Evolutionary conservation across 768 basidiomycete genomes (phyloP).

Genomic region (Naematelia encephala): DNA sequence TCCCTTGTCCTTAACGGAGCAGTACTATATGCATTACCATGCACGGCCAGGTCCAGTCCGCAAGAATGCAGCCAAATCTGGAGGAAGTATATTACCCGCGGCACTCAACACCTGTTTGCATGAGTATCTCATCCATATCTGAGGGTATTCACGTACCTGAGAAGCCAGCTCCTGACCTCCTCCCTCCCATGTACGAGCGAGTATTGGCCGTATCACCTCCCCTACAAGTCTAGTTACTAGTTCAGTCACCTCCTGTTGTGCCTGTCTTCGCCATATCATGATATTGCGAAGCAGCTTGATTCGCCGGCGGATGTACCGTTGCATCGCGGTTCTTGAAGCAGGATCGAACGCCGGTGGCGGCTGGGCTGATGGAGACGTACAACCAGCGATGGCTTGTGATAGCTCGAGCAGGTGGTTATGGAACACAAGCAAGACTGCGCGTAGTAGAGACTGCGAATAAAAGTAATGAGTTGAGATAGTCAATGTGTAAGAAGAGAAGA

Average conservation of each 20-base stretch:
- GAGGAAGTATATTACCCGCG: slow-evolving; percentile 19
- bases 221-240: slow-evolving; percentile 61
- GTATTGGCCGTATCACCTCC: slow-evolving; percentile 62
- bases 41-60: slow-evolving; percentile 11
- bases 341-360: slow-evolving; percentile 66
- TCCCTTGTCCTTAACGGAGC: too few relatives aligned
- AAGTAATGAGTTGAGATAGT: background rate
- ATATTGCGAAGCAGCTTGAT: slow-evolving; percentile 72
- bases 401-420: slow-evolving; percentile 55
- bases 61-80: slow-evolving; percentile 32
- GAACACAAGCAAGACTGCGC: slow-evolving; percentile 57
- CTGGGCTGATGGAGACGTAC: slow-evolving; percentile 17
- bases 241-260: slow-evolving; percentile 60
- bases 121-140: slow-evolving; percentile 2
- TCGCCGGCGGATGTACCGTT: slow-evolving; percentile 64
- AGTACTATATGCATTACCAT: slow-evolving; percentile 3
- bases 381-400: slow-evolving; percentile 39
- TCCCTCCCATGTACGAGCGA: slow-evolving; percentile 79
- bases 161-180: slow-evolving; percentile 67
- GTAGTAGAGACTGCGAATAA: slow-evolving; percentile 55
- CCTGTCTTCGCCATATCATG: slow-evolving; percentile 70
- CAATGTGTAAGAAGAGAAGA: background rate
- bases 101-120: slow-evolving; percentile 25
- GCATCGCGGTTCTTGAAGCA: slow-evolving; percentile 66
- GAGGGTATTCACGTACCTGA: slow-evolving; percentile 55